phyloP scores from a whole-genome alignment of 164 flowering plant species.

The Cinnamomum chago region DNA sequence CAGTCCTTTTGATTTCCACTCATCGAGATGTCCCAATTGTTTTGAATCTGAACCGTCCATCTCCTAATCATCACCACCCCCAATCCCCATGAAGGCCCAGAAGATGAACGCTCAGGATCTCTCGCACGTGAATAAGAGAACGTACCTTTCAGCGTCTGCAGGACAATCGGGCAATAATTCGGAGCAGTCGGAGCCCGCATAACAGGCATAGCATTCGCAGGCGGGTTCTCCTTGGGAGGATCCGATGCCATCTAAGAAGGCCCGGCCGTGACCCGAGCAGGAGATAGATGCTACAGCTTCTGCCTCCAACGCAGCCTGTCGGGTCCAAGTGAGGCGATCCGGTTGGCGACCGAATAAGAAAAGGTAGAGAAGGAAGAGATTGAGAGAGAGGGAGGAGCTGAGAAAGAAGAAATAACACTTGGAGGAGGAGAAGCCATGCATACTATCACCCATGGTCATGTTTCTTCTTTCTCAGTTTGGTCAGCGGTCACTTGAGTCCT shows the following conservation, averaged over 20 bases:
- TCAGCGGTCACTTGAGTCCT: too few relatives aligned
- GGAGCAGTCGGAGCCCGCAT: constrained; percentile 4
- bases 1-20: too few relatives aligned
- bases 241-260: neutral
- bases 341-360: neutral
- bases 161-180: constrained; percentile 3
- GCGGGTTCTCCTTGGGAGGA: neutral
- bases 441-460: too few relatives aligned
- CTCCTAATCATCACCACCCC: too few relatives aligned
- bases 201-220: constrained; percentile 7
- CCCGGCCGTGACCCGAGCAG: constrained; percentile 10
- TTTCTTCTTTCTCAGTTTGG: too few relatives aligned
- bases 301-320: constrained; percentile 4
- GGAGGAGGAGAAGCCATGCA: neutral
- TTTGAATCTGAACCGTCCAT: too few relatives aligned
- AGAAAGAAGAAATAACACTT: too few relatives aligned
- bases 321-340: constrained; percentile 6
- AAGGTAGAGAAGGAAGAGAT: constrained; percentile 3
- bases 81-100: too few relatives aligned
- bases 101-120: too few relatives aligned
- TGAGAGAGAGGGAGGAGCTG: neutral
- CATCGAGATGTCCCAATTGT: too few relatives aligned
- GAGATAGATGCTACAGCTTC: constrained; percentile 2
- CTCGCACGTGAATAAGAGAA: too few relatives aligned
- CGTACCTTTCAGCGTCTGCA: constrained; percentile 4